Evolutionary conservation across 2,329 filamentous ascomycete genomes (phyloP), one percentile per base, ranked within the genome.

Genomic region (Cadophora malorum): DNA sequence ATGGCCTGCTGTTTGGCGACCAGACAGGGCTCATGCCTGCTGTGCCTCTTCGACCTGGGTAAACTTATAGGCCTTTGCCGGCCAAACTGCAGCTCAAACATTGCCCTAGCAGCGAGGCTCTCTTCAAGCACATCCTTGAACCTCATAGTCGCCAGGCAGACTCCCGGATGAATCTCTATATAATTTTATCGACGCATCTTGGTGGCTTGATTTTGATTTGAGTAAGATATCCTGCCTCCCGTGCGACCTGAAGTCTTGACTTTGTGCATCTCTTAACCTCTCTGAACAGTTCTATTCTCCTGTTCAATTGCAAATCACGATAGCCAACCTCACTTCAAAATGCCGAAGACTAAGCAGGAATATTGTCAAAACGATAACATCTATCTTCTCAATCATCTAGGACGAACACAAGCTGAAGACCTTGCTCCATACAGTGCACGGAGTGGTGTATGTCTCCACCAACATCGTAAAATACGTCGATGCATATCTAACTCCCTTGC

Each of bases 371-470:
- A 52, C 31, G 49, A 58, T 35, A 68, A 49, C 33, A 35, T 55
- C 33, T 60, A 50, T 47, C 52, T 62, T n/a, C 25, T 53, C 25
- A 59, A 68, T 59, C 67, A 61, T 55, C 49, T 33, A n/a, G 47
- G 58, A 58, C 60, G 62, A 45, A 60, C 58, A 52, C 71, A 62
- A 58, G 64, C 49, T 49, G 66, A 68, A 33, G 69, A 69, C 12
- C 65, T 67, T 31, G 72, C 70, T 35, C 73, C 75, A 21, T 74
- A 71, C 58, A 76, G 72, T 65, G 70, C 74, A 65, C 60, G 49
- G 47, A 58, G 33, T 25, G 28, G 21, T 55, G 55, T 45, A 61
- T 16, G 35, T 35, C 31, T 55, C 28, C 41, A 33, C 55, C 28
- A 33, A 38, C 50, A 25, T 35, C 16, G 12, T 63, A 5, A 23